These are phyloP conservation scores for Argentina anserina DNA, from an alignment of 306 rosid species.

Conservation along the genomic window DNA sequence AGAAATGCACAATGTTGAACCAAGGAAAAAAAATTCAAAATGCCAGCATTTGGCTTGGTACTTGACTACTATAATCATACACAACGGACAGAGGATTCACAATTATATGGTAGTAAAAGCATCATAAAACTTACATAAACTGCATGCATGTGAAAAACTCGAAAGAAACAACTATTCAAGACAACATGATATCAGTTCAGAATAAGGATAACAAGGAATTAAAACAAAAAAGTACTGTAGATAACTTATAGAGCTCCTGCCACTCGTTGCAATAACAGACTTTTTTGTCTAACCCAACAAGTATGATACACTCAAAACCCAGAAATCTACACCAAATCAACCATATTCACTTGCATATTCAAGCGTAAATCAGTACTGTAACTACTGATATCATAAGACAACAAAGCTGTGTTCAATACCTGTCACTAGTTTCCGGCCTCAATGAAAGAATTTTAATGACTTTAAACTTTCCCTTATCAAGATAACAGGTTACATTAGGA, in stretches of 20 bases:
- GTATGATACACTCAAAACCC: background rate
- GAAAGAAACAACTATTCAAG: background rate
- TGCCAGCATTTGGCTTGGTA: background rate
- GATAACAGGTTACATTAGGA: too few species aligned
- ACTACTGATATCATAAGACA: background rate
- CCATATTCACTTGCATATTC: background rate
- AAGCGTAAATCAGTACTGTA: background rate
- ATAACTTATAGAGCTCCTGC: background rate
- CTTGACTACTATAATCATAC: background rate
- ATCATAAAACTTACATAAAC: background rate
- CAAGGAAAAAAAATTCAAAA: too few species aligned
- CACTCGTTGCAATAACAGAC: background rate
- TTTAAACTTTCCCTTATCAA: too few species aligned
- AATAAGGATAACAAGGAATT: background rate
- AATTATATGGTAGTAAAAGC: background rate
- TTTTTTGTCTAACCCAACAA: background rate
- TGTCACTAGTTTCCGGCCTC: too few species aligned
- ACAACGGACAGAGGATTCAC: background rate
- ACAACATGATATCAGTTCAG: background rate
- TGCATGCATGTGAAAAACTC: background rate
- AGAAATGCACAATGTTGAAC: too few species aligned
- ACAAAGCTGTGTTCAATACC: background rate
- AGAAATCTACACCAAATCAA: background rate
- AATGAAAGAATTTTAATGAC: too few species aligned
- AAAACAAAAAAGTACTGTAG: background rate